Evolutionary conservation across 1,284 basidiomycete species (phyloP).

Genomic region (Cystobasidium sp.): DNA sequence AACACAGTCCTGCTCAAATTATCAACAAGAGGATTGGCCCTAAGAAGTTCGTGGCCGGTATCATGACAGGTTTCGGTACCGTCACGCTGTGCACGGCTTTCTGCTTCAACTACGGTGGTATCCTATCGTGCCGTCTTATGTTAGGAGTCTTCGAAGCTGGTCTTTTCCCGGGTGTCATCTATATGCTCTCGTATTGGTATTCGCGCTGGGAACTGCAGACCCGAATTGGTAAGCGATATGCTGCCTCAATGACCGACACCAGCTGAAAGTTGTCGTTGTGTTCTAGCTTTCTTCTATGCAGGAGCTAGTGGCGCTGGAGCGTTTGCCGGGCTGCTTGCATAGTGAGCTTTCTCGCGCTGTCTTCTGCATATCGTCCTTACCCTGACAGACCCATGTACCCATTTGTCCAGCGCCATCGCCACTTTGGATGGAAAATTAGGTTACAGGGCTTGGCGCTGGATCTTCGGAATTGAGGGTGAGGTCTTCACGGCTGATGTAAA

Average conservation of each 20-base stretch:
- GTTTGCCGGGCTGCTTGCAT: conserved; percentile 1
- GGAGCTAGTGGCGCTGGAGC: conserved; percentile 7
- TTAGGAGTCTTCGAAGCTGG: conserved; percentile 21
- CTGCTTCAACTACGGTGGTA: conserved; percentile 5
- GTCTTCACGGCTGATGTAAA: not conserved
- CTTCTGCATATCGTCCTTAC: not conserved
- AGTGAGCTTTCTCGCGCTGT: not conserved
- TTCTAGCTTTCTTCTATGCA: not conserved
- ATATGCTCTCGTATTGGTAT: conserved; percentile 16
- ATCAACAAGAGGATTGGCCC: conserved; percentile 1
- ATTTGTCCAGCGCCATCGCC: not conserved
- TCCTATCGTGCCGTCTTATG: conserved; percentile 1
- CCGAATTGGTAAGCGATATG: not conserved
- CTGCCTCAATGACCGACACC: too few relatives aligned
- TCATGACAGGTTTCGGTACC: conserved; percentile 9
- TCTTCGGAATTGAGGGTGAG: conserved; percentile 15
- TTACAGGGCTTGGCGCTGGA: conserved; percentile 23
- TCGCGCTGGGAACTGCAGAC: conserved; percentile 6
- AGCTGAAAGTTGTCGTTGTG: not conserved
- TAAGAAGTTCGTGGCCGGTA: not conserved
- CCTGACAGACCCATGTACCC: not conserved
- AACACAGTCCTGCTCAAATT: conserved; percentile 8
- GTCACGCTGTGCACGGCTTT: conserved; percentile 4
- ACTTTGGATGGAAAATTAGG: conserved; percentile 13
- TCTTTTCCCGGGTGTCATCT: conserved; percentile 20